phyloP scores from a whole-genome alignment of 1,139 yeast genomes.

The Candida albicans region DNA sequence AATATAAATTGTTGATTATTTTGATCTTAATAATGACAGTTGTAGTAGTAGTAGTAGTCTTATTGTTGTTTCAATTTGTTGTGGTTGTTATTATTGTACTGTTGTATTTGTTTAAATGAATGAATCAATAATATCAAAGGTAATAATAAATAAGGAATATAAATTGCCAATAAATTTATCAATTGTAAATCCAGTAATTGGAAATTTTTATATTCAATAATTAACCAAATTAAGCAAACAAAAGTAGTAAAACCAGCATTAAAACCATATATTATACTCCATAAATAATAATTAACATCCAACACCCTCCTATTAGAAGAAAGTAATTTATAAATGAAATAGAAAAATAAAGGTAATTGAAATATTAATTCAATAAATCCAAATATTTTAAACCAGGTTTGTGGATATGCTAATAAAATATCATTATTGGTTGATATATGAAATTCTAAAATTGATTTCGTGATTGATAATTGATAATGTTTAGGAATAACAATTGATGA shows the following conservation, averaged over 20 bases:
- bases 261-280: slow-evolving; percentile 66
- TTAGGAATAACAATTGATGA: slow-evolving; percentile 67
- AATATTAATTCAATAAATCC: slow-evolving; percentile 69
- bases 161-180: slow-evolving; percentile 48
- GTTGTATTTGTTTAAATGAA: slow-evolving; percentile 9
- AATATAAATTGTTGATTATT: too few relatives aligned
- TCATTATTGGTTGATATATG: slow-evolving; percentile 70
- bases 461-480: slow-evolving; percentile 47
- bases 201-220: slow-evolving; percentile 24
- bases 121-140: slow-evolving; percentile 61
- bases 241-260: slow-evolving; percentile 75
- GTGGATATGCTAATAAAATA: slow-evolving; percentile 53
- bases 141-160: slow-evolving; percentile 66
- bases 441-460: slow-evolving; percentile 48
- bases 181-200: slow-evolving; percentile 34
- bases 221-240: slow-evolving; percentile 57
- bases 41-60: too few relatives aligned
- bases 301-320: slow-evolving; percentile 10
- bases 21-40: too few relatives aligned
- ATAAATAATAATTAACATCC: slow-evolving; percentile 41
- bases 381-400: slow-evolving; percentile 71
- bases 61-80: too few relatives aligned
- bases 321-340: slow-evolving; percentile 29
- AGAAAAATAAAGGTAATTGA: slow-evolving; percentile 76
- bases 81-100: too few relatives aligned